Conservation (phyloP, 805 yeast species). For the Cyberlindnera subsufficiens region DNA sequence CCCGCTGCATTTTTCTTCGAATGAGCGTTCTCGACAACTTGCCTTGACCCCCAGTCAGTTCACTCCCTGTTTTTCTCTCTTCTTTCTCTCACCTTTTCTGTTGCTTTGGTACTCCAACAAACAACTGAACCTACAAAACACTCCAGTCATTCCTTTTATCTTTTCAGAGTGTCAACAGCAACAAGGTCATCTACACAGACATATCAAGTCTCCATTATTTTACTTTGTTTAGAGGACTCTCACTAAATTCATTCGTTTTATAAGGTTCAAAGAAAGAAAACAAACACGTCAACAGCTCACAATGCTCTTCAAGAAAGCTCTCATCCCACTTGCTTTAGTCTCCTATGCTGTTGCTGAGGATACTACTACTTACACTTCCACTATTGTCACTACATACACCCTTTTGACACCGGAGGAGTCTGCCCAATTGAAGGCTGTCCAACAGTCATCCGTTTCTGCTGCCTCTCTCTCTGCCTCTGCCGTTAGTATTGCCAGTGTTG, state of each 20-base stretch:
- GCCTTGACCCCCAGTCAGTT: too few relatives aligned
- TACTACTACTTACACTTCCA: constrained; percentile 32
- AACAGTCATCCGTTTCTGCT: constrained; percentile 9
- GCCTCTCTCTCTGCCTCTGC: constrained; percentile 9
- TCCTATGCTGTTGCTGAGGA: constrained; percentile 29
- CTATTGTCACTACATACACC: constrained; percentile 29
- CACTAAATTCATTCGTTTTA: not conserved
- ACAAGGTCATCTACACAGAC: not conserved
- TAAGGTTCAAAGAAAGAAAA: not conserved
- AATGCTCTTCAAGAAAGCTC: constrained; percentile 20
- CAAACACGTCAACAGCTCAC: not conserved
- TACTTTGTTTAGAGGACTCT: not conserved
- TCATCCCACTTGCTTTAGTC: constrained; percentile 22
- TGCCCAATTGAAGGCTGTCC: constrained; percentile 2
- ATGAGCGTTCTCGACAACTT: too few relatives aligned
- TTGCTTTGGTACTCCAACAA: too few relatives aligned
- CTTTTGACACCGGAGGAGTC: constrained; percentile 24
- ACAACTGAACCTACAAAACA: constrained; percentile 4
- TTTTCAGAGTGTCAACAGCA: constrained; percentile 21
- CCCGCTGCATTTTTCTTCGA: too few relatives aligned
- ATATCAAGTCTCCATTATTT: too few relatives aligned
- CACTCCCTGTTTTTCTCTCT: too few relatives aligned
- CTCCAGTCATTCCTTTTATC: constrained; percentile 27
- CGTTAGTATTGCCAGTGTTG: constrained; percentile 11
- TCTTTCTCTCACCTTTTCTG: too few relatives aligned